These are phyloP conservation scores for Recurvomyces mirabilis DNA, from an alignment of 495 filamentous ascomycete genomes.

Conservation along the genomic window DNA sequence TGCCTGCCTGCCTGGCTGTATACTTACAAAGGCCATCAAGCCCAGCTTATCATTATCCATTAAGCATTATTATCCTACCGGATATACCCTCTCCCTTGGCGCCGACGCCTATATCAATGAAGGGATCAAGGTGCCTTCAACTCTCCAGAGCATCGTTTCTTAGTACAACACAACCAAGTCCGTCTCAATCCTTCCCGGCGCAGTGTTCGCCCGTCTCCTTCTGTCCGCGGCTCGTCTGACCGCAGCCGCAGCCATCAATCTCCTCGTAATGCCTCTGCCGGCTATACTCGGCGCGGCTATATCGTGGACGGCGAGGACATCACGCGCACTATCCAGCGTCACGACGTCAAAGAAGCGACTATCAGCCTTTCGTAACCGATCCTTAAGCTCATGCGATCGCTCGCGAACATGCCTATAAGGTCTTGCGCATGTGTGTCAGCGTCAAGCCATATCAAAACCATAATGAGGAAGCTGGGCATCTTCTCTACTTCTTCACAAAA, in stretches of 20 bases:
- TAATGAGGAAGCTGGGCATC: neutral
- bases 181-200: constrained; percentile 16
- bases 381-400: constrained; percentile 5
- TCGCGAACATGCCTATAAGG: constrained; percentile 10
- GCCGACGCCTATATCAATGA: neutral
- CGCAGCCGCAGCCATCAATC: no score
- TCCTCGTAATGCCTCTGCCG: neutral
- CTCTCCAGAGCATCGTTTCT: neutral
- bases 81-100: neutral
- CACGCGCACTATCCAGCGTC: neutral
- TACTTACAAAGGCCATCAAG: no score
- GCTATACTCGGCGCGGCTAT: neutral
- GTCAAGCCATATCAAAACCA: neutral
- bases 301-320: neutral
- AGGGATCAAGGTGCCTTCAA: no score
- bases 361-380: constrained; percentile 1
- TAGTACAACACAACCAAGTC: neutral
- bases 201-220: constrained; percentile 14
- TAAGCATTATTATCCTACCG: constrained; percentile 13
- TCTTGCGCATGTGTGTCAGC: constrained; percentile 2
- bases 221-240: no score
- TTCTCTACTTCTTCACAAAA: constrained; percentile 20
- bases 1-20: no score
- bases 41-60: constrained; percentile 15
- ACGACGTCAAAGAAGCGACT: constrained; percentile 5